These are phyloP conservation scores for Leccinum ponderosum DNA, from an alignment of 1,284 basidiomycete genomes.

Conservation along the genomic window DNA sequence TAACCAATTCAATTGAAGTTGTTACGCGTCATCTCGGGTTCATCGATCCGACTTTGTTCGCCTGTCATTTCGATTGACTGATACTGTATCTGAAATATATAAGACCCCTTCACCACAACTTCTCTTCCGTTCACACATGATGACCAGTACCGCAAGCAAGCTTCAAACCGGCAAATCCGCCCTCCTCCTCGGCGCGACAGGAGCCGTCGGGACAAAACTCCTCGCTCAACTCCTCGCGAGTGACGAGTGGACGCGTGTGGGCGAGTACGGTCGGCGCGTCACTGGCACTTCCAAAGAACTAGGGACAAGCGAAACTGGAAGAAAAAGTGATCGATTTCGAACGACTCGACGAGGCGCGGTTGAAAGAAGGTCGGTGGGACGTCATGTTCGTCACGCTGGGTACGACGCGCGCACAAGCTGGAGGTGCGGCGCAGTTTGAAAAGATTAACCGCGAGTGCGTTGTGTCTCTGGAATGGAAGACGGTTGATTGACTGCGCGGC, in stretches of 20 bases:
- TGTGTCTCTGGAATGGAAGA: not conserved
- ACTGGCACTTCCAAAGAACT: conserved; percentile 38
- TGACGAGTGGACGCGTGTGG: conserved; percentile 53
- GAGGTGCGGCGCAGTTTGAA: conserved; percentile 63
- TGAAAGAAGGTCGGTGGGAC: conserved; percentile 62
- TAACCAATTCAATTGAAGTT: too few relatives aligned
- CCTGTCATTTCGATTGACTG: too few relatives aligned
- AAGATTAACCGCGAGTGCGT: conserved; percentile 74
- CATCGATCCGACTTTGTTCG: too few relatives aligned
- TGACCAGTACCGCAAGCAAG: conserved; percentile 5
- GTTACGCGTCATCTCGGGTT: too few relatives aligned
- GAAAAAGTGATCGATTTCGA: conserved; percentile 70
- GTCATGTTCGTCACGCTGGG: conserved; percentile 66
- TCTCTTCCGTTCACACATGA: not conserved
- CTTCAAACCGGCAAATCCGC: conserved; percentile 40
- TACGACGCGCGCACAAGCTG: conserved; percentile 58
- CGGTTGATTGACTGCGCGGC: not conserved
- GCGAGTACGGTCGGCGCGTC: conserved; percentile 63
- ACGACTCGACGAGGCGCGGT: conserved; percentile 50
- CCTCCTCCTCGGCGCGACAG: conserved; percentile 67
- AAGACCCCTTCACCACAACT: not conserved
- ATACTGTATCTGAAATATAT: too few relatives aligned
- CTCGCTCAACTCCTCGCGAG: conserved; percentile 58
- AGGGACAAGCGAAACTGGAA: conserved; percentile 45
- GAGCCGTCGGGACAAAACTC: conserved; percentile 56